These are phyloP conservation scores for Annulohypoxylon bovei DNA, from an alignment of 495 filamentous ascomycete genomes.

Conservation along the genomic window DNA sequence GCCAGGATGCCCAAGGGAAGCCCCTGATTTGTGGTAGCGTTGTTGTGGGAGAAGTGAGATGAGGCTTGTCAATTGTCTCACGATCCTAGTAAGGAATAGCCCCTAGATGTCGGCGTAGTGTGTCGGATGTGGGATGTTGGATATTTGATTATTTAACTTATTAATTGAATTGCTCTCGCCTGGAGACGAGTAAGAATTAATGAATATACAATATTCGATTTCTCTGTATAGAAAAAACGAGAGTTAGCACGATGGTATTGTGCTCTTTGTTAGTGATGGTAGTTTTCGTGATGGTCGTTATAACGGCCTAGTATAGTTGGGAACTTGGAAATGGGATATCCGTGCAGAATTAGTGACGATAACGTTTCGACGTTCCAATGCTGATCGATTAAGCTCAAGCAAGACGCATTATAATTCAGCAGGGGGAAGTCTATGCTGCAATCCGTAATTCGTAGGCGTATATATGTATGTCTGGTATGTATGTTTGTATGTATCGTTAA, in stretches of 20 bases:
- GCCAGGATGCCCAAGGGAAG: slow-evolving; percentile 20
- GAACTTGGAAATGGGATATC: too few relatives aligned
- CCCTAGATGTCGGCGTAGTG: slow-evolving; percentile 26
- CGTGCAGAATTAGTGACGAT: not conserved
- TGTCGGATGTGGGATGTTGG: slow-evolving; percentile 17
- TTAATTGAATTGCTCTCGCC: not conserved
- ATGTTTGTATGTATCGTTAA: not conserved
- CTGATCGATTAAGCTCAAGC: slow-evolving; percentile 11
- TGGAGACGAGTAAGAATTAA: slow-evolving; percentile 14
- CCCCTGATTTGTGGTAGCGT: slow-evolving; percentile 34
- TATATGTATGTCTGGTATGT: slow-evolving; percentile 6
- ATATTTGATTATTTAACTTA: slow-evolving; percentile 5
- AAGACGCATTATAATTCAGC: slow-evolving; percentile 30
- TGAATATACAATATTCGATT: slow-evolving; percentile 14
- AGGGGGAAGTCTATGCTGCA: slow-evolving; percentile 11
- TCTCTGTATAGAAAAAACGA: not conserved
- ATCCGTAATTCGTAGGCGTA: slow-evolving; percentile 5
- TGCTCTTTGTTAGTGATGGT: not conserved
- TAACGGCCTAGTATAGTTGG: not conserved
- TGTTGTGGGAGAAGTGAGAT: slow-evolving; percentile 28
- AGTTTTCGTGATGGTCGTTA: not conserved
- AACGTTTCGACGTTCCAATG: slow-evolving; percentile 20
- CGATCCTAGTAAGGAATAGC: slow-evolving; percentile 31
- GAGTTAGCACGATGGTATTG: not conserved
- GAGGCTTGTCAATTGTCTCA: slow-evolving; percentile 39